Evolutionary conservation across 495 filamentous ascomycete genomes (phyloP).

Genomic region (Annulohypoxylon maeteangense): DNA sequence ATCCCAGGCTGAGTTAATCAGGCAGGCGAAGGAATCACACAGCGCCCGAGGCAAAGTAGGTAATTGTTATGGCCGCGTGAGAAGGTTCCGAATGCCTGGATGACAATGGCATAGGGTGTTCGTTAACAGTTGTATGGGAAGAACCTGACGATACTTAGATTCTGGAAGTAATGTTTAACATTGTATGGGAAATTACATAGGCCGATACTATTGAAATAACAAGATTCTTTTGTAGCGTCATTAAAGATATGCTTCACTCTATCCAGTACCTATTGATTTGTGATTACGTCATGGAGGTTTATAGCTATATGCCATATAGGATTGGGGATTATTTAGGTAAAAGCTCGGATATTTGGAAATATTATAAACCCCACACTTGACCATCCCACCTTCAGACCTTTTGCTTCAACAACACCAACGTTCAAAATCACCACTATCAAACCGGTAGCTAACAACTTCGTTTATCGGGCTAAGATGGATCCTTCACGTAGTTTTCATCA

Average conservation of each 20-base stretch:
- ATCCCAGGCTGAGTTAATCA: neutral
- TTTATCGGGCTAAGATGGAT: slow-evolving; percentile 1
- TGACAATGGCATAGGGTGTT: neutral
- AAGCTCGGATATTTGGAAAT: neutral
- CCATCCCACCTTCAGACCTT: too few species aligned
- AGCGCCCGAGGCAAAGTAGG: neutral
- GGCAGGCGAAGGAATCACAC: neutral
- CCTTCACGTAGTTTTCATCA: slow-evolving; percentile 40
- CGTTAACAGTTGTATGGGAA: neutral
- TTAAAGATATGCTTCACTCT: neutral
- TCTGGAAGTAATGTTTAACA: slow-evolving; percentile 3
- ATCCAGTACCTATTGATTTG: neutral
- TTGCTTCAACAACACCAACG: neutral
- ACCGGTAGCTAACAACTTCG: neutral
- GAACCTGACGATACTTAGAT: neutral
- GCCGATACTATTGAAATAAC: neutral
- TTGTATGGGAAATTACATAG: neutral
- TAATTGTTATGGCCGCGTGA: slow-evolving; percentile 1
- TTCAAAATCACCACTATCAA: neutral
- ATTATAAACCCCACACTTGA: too few species aligned
- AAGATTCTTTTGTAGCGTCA: neutral
- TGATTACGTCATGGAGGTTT: neutral
- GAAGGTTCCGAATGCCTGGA: neutral
- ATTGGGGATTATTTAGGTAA: neutral
- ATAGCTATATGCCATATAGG: neutral